Conservation (phyloP, 1,139 yeast genomes). For the Hemisphaericaspora lyxosophila region DNA sequence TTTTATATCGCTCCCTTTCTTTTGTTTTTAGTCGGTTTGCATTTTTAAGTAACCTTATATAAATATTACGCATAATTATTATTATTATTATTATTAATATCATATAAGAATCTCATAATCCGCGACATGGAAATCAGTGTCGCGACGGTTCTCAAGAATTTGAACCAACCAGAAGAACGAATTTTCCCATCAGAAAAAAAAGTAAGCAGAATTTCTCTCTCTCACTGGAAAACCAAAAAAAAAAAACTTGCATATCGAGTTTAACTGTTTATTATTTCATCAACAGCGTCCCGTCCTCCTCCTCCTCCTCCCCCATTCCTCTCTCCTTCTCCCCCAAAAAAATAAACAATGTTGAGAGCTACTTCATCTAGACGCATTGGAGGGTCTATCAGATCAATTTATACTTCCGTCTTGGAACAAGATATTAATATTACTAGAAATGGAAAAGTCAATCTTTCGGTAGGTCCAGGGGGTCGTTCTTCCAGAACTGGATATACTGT, state of each 20-base stretch:
- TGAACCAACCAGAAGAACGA: conserved; percentile 6
- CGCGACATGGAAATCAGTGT: too few species aligned
- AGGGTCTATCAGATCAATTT: conserved; percentile 28
- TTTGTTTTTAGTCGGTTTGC: neutral
- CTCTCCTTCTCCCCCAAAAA: too few species aligned
- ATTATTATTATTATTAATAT: neutral
- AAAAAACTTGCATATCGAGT: too few species aligned
- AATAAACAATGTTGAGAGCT: conserved; percentile 33
- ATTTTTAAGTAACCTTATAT: neutral
- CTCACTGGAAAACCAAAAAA: too few species aligned
- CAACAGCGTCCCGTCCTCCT: too few species aligned
- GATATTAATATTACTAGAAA: conserved; percentile 75
- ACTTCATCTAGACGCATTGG: conserved; percentile 21
- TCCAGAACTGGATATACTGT: conserved; percentile 92
- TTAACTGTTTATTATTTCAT: too few species aligned
- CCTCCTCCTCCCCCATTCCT: too few species aligned
- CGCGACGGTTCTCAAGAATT: conserved; percentile 1
- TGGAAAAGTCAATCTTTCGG: conserved; percentile 70
- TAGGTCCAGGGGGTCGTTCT: conserved; percentile 81
- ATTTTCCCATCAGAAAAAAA: conserved; percentile 1
- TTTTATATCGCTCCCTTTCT: neutral
- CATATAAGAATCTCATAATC: neutral
- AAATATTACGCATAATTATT: neutral
- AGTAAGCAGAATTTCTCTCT: neutral
- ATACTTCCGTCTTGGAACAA: conserved; percentile 45